Base-by-base conservation (phyloP, 495 filamentous ascomycete species). In the Venustampulla echinocandica region DNA sequence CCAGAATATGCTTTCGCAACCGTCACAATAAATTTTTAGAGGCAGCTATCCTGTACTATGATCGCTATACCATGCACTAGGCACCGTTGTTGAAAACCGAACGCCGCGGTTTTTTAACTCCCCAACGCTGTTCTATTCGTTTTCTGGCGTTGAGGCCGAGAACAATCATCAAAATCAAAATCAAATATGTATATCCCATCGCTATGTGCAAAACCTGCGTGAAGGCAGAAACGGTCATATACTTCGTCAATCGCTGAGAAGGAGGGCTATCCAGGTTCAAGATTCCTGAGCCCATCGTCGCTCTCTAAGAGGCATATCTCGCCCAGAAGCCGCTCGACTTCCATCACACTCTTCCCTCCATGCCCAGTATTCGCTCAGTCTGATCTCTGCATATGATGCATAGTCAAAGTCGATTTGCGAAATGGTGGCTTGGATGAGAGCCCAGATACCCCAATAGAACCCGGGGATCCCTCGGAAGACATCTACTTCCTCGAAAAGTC, bases 341-440 rank as follows among this genome's bases (percentile, higher is more conserved):
- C 80, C 83, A 39, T 83, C 75, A 7, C 61, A 55, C 63, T 88
- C 85, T 10, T 70, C 80, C 49, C 87, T 82, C 92, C 92, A 99
- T n/a, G 81, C 87, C 74, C 82, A 94, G 64, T 96, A 99, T 69
- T 99, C 92, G 30, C 85, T 84, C 7, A 99, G 69, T 46, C 93
- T 73, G 3, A 82, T 60, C 61, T 95, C 86, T 18, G 90, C 93
- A 65, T 97, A 99, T 19, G 76, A 74, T 27, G 87, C 86, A 56
- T 97, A 99, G 64, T 99, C 89, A 58, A 99, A 99, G 61, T 97
- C 88, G 53, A 99, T 97, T 47, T 90, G 80, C 3, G 85, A 90
- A 52, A 99, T 97, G 14, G 80, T 85, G 1, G 89, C 87, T 68
- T 99, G 93, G 57, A 99, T 96, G 40, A 97, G 72, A 7, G 88